phyloP scores from a whole-genome alignment of 164 flowering plant genomes.

The Dillenia suffruticosa region DNA sequence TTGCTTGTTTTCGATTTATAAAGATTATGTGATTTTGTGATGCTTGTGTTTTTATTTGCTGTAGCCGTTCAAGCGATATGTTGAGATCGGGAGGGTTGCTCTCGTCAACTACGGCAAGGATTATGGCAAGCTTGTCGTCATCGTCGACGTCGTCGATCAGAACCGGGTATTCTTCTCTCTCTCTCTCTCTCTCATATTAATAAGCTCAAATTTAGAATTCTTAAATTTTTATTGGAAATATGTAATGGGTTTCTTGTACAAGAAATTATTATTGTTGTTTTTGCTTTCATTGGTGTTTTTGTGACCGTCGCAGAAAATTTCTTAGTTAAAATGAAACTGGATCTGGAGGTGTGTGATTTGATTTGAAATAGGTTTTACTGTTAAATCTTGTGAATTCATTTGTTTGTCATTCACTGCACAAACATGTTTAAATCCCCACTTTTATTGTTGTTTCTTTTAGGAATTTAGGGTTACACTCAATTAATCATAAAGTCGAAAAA shows the following conservation, averaged over 20 bases:
- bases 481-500: too few relatives aligned
- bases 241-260: background rate
- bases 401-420: too few relatives aligned
- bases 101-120: constrained; percentile 69
- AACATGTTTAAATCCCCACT: too few relatives aligned
- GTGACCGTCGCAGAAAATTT: background rate
- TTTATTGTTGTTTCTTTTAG: too few relatives aligned
- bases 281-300: background rate
- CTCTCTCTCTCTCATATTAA: background rate
- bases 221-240: background rate
- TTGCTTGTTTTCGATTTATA: too few relatives aligned
- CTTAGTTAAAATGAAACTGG: too few relatives aligned
- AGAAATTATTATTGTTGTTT: background rate
- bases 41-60: constrained; percentile 1
- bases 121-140: constrained; percentile 68
- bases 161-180: constrained; percentile 43
- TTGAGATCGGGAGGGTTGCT: constrained; percentile 77
- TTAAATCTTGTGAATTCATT: too few relatives aligned
- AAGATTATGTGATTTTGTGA: too few relatives aligned
- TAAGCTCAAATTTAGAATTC: background rate
- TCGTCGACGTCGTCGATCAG: constrained; percentile 80
- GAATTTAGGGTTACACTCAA: too few relatives aligned
- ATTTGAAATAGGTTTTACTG: too few relatives aligned
- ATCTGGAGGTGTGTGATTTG: too few relatives aligned
- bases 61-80: constrained; percentile 74